Evolutionary conservation across 345 rosid genomes (phyloP).

Genomic region (Eucalyptus caleyi): DNA sequence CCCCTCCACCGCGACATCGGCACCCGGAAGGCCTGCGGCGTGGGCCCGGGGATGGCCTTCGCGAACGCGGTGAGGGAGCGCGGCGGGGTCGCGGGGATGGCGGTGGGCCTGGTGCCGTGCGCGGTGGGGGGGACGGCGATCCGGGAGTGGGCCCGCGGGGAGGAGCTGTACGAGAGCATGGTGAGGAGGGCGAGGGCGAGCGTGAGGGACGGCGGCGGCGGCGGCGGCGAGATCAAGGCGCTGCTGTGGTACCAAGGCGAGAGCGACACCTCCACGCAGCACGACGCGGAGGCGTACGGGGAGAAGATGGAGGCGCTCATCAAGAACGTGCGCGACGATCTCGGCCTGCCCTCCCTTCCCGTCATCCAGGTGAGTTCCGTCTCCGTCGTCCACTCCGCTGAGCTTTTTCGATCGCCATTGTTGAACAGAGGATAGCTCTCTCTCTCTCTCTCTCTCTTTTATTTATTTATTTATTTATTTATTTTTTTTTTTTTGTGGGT

Average conservation of each 20-base stretch:
- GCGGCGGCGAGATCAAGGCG: conserved; percentile 57
- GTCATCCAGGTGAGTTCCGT: conserved; percentile 38
- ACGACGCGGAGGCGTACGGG: conserved; percentile 54
- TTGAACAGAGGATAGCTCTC: neutral
- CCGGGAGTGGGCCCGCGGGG: conserved; percentile 74
- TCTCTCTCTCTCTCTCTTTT: too few relatives aligned
- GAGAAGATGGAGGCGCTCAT: conserved; percentile 49
- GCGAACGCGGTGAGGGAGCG: conserved; percentile 37
- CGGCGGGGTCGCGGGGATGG: neutral
- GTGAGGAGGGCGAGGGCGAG: conserved; percentile 62
- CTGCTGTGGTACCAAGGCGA: conserved; percentile 95
- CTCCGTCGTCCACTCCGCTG: neutral
- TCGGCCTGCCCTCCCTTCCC: conserved; percentile 62
- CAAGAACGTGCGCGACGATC: conserved; percentile 51
- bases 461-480: neutral
- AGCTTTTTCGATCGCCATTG: neutral
- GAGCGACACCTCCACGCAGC: conserved; percentile 45
- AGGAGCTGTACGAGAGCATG: conserved; percentile 55
- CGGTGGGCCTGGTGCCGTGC: conserved; percentile 66
- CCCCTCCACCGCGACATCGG: conserved; percentile 86
- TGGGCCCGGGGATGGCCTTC: conserved; percentile 91
- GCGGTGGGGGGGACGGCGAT: conserved; percentile 90
- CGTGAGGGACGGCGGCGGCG: conserved; percentile 8
- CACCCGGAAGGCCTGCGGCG: conserved; percentile 53
- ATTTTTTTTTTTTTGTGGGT: neutral